Evolutionary conservation across 371 early-diverging fungal species (phyloP).

Genomic region (Fennellomyces sp.): DNA sequence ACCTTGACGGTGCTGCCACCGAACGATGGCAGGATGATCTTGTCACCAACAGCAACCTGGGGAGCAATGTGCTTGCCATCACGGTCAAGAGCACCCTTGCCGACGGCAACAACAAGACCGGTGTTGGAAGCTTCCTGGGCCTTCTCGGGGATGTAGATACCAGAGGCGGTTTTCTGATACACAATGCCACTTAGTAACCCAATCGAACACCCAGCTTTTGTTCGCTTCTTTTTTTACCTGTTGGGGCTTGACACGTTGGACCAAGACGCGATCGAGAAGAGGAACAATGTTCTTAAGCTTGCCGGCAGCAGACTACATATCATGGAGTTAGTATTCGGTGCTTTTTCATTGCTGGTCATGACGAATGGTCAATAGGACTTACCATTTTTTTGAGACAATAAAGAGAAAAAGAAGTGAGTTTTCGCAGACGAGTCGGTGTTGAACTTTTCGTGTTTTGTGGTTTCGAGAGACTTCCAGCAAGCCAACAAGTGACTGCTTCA

Average conservation of each 20-base stretch:
- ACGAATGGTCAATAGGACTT: too few species aligned
- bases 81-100: constrained; percentile 89
- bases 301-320: constrained; percentile 38
- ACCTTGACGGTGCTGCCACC: constrained; percentile 95
- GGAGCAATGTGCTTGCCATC: constrained; percentile 83
- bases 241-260: constrained; percentile 95
- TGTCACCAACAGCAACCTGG: constrained; percentile 90
- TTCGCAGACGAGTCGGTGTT: not conserved
- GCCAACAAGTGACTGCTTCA: not conserved
- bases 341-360: not conserved
- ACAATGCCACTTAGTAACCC: too few species aligned
- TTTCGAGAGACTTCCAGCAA: not conserved
- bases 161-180: constrained; percentile 88
- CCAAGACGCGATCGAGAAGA: constrained; percentile 95
- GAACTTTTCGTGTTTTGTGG: not conserved
- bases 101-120: constrained; percentile 92
- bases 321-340: too few species aligned
- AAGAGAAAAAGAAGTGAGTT: not conserved
- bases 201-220: too few species aligned
- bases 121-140: constrained; percentile 96
- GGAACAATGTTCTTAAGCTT: constrained; percentile 82
- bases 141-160: constrained; percentile 97
- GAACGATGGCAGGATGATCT: constrained; percentile 92
- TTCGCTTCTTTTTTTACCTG: constrained; percentile 67
- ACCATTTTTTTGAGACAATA: not conserved